Percentiles rank a stretch among this genome's conserved stretches.
These are phyloP conservation scores for Debaryomyces prosopidis DNA, from an alignment of 805 yeast genomes.

Conservation along the genomic window DNA sequence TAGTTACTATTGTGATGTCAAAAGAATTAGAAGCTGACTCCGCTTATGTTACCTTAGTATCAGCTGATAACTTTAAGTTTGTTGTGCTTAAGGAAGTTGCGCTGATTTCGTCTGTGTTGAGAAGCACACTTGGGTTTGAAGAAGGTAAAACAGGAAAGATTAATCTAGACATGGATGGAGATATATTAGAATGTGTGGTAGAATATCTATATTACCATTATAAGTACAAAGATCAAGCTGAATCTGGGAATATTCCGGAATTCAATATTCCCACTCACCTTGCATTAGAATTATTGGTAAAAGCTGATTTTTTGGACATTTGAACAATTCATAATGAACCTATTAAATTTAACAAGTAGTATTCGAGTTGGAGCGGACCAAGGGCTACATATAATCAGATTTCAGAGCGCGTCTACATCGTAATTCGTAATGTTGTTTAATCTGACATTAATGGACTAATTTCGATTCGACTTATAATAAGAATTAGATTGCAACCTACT, in stretches of 20 bases:
- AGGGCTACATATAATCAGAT: too few species aligned
- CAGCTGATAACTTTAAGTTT: slow-evolving; percentile 69
- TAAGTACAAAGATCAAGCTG: slow-evolving; percentile 59
- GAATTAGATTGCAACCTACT: too few species aligned
- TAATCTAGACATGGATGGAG: slow-evolving; percentile 64
- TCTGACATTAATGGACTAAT: too few species aligned
- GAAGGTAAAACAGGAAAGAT: slow-evolving; percentile 63
- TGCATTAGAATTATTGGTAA: slow-evolving; percentile 87
- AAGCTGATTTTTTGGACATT: slow-evolving; percentile 86
- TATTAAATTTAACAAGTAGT: too few species aligned
- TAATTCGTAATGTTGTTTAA: too few species aligned
- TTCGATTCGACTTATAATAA: too few species aligned
- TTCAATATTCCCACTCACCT: slow-evolving; percentile 92
- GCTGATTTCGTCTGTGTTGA: slow-evolving; percentile 57
- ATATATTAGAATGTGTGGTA: slow-evolving; percentile 72
- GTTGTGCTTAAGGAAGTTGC: slow-evolving; percentile 74
- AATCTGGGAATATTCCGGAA: slow-evolving; percentile 66
- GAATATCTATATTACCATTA: slow-evolving; percentile 80
- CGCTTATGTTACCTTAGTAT: slow-evolving; percentile 59
- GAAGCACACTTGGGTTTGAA: slow-evolving; percentile 53
- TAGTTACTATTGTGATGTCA: neutral
- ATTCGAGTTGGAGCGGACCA: too few species aligned
- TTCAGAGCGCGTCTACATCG: too few species aligned
- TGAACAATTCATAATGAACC: slow-evolving; percentile 12
- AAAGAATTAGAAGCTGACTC: slow-evolving; percentile 16